These are phyloP conservation scores for Tetradesmus obliquus DNA, from an alignment of 139 green algal species.

Conservation along the genomic window DNA sequence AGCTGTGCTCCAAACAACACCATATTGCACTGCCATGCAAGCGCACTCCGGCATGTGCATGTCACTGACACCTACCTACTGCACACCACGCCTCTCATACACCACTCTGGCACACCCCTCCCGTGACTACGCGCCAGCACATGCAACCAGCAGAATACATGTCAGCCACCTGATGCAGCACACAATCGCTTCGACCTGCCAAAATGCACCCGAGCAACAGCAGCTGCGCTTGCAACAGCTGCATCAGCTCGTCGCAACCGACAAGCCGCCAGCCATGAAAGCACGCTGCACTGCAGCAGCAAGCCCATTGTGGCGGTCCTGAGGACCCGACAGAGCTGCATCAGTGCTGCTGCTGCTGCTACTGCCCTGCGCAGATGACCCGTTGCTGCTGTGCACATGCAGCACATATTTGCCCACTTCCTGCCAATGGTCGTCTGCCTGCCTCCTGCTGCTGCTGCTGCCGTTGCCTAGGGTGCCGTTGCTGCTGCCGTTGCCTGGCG, in stretches of 20 bases:
- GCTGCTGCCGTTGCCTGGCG: neutral
- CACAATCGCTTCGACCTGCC: too few species aligned
- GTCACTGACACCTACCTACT: too few species aligned
- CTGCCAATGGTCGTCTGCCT: neutral
- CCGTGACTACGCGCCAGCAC: too few species aligned
- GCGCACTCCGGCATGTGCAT: too few species aligned
- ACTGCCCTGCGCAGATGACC: neutral
- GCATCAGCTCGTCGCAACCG: neutral
- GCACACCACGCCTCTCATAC: too few species aligned
- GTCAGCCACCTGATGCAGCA: neutral
- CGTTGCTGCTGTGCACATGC: neutral
- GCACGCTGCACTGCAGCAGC: neutral
- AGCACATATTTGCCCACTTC: neutral
- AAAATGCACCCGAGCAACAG: too few species aligned
- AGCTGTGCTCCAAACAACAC: too few species aligned
- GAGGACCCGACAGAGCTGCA: neutral
- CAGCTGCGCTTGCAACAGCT: neutral
- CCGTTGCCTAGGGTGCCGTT: neutral
- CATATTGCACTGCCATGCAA: too few species aligned
- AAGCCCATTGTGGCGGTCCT: neutral
- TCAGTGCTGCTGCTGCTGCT: conserved; percentile 1
- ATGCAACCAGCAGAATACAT: too few species aligned
- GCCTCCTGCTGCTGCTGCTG: neutral
- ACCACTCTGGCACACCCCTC: neutral
- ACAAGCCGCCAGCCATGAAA: conserved; percentile 6